phyloP scores from a whole-genome alignment of 2,329 filamentous ascomycete species.

The Chaetothyriales sp. region DNA sequence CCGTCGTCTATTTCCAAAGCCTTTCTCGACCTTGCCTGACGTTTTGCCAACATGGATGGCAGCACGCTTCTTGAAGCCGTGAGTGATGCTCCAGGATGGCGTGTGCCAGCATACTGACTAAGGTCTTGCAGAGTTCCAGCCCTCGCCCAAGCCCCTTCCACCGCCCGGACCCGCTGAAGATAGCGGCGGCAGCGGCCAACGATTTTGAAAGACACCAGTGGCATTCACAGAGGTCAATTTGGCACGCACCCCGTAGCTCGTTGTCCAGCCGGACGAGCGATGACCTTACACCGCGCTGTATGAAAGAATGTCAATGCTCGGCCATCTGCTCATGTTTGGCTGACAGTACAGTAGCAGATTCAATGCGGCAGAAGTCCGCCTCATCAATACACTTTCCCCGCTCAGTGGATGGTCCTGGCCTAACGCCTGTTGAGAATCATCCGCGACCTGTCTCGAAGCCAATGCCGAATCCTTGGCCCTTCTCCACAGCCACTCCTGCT shows the following conservation, averaged over 20 bases:
- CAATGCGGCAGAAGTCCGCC: slow-evolving; percentile 5
- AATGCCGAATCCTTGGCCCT: neutral
- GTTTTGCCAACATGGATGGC: neutral
- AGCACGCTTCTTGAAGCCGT: neutral
- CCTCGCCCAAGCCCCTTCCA: neutral
- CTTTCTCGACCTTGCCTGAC: neutral
- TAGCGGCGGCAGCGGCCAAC: neutral
- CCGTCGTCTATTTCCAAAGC: neutral
- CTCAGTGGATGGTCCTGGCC: slow-evolving; percentile 3
- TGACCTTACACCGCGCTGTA: neutral
- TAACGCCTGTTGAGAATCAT: neutral
- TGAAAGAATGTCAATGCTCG: neutral
- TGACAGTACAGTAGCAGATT: neutral
- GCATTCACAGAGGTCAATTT: neutral
- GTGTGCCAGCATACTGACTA: neutral
- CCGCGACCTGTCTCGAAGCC: neutral
- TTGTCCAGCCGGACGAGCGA: neutral
- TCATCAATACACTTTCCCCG: slow-evolving; percentile 19
- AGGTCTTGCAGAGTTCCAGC: neutral
- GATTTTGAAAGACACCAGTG: neutral
- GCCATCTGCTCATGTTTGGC: neutral
- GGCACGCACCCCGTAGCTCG: neutral
- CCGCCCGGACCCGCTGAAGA: neutral
- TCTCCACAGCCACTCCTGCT: neutral
- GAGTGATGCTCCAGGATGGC: neutral